Evolutionary conservation across 495 filamentous ascomycete species (phyloP).

Genomic region (Lichenothelia convexa): DNA sequence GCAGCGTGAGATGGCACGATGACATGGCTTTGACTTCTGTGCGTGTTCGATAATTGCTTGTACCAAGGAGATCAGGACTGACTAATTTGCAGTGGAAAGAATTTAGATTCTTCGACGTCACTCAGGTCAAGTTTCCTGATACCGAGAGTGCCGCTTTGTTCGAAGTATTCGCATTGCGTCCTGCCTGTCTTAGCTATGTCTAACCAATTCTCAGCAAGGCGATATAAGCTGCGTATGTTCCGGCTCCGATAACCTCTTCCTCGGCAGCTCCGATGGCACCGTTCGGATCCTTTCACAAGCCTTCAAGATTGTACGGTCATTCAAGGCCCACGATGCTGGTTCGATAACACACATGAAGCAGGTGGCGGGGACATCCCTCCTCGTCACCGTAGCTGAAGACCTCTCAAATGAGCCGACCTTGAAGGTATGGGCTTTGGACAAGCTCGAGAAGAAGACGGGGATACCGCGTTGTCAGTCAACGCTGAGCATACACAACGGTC

Average conservation of each 20-base stretch:
- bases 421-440: constrained; percentile 94
- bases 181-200: no score
- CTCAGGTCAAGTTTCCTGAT: constrained; percentile 61
- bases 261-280: constrained; percentile 66
- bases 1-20: constrained; percentile 9
- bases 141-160: constrained; percentile 44
- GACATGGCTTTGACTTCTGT: constrained; percentile 22
- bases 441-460: constrained; percentile 83
- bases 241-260: constrained; percentile 77
- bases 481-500: constrained; percentile 70
- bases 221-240: constrained; percentile 52
- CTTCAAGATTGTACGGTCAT: constrained; percentile 75
- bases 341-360: constrained; percentile 92
- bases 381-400: constrained; percentile 81
- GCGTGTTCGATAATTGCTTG: constrained; percentile 1
- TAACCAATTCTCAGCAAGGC: constrained; percentile 30
- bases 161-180: constrained; percentile 31
- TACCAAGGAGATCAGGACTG: neutral
- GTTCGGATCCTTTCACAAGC: constrained; percentile 70
- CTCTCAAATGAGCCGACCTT: constrained; percentile 68
- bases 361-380: constrained; percentile 65
- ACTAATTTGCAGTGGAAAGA: constrained; percentile 66
- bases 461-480: constrained; percentile 71
- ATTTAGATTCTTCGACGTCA: constrained; percentile 97
- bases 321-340: constrained; percentile 62